Evolutionary conservation across 306 rosid genomes (phyloP).

Genomic region (Argentina anserina): DNA sequence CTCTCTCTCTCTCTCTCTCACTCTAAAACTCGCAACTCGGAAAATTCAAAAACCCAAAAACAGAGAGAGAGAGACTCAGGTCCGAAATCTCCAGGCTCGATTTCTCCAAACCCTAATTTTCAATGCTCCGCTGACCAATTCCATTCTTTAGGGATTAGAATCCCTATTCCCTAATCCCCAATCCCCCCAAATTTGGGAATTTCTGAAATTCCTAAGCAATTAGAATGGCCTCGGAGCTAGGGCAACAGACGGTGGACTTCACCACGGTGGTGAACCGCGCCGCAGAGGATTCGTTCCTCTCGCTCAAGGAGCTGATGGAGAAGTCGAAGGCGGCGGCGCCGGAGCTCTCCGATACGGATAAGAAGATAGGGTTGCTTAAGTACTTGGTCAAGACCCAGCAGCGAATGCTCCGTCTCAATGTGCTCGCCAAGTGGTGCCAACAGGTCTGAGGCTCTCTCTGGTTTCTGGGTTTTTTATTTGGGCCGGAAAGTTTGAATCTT

Average conservation of each 20-base stretch:
- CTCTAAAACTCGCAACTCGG: neutral
- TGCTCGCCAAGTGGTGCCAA: slow-evolving; percentile 92
- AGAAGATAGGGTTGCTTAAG: slow-evolving; percentile 78
- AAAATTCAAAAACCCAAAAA: neutral
- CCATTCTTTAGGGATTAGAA: neutral
- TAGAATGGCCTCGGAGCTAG: slow-evolving; percentile 78
- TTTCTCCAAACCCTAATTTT: neutral
- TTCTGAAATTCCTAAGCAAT: neutral
- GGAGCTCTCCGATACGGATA: slow-evolving; percentile 74
- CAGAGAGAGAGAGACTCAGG: neutral
- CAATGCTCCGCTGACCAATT: neutral
- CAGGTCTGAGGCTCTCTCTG: slow-evolving; percentile 42
- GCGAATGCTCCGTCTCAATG: slow-evolving; percentile 94
- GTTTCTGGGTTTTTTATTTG: slow-evolving; percentile 16
- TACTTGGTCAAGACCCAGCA: slow-evolving; percentile 87
- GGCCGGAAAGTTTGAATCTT: slow-evolving; percentile 8
- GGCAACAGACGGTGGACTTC: slow-evolving; percentile 92
- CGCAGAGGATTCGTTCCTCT: slow-evolving; percentile 72
- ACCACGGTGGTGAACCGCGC: slow-evolving; percentile 73
- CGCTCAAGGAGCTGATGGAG: slow-evolving; percentile 79
- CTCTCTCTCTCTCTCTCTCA: neutral
- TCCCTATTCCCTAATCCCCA: neutral
- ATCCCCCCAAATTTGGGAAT: neutral
- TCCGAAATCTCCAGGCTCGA: neutral
- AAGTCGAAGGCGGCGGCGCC: slow-evolving; percentile 60